phyloP scores from a whole-genome alignment of 352 stramenopile species.

The Saprolegnia diclina region DNA sequence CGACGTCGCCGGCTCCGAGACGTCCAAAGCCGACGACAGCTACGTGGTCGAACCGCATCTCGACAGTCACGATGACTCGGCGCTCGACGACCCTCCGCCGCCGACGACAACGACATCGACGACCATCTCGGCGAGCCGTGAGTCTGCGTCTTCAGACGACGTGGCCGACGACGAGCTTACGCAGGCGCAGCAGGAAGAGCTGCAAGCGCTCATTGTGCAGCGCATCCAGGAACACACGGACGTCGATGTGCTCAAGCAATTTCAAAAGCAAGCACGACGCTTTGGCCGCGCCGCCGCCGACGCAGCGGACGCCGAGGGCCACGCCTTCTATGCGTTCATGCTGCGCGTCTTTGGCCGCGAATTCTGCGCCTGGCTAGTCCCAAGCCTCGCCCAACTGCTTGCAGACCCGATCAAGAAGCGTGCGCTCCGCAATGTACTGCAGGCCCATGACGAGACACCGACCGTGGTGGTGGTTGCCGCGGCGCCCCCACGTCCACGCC shows the following conservation, averaged over 20 bases:
- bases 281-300: slow-evolving; percentile 17
- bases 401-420: slow-evolving; percentile 10
- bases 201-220: slow-evolving; percentile 23
- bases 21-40: neutral
- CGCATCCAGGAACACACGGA: slow-evolving; percentile 16
- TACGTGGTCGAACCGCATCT: too few relatives aligned
- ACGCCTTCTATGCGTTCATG: slow-evolving; percentile 19
- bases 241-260: slow-evolving; percentile 6
- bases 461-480: neutral
- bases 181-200: slow-evolving; percentile 20
- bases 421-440: neutral
- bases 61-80: too few relatives aligned
- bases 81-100: too few relatives aligned
- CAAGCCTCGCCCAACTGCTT: slow-evolving; percentile 19
- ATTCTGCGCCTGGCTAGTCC: slow-evolving; percentile 25
- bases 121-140: neutral
- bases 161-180: slow-evolving; percentile 6
- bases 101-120: neutral
- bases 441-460: neutral
- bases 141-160: neutral
- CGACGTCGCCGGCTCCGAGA: neutral
- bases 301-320: neutral
- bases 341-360: slow-evolving; percentile 17
- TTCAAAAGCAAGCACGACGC: slow-evolving; percentile 22
- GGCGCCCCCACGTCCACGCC: neutral